Conservation (phyloP, 164 flowering plant genomes). For the Saururus chinensis region DNA sequence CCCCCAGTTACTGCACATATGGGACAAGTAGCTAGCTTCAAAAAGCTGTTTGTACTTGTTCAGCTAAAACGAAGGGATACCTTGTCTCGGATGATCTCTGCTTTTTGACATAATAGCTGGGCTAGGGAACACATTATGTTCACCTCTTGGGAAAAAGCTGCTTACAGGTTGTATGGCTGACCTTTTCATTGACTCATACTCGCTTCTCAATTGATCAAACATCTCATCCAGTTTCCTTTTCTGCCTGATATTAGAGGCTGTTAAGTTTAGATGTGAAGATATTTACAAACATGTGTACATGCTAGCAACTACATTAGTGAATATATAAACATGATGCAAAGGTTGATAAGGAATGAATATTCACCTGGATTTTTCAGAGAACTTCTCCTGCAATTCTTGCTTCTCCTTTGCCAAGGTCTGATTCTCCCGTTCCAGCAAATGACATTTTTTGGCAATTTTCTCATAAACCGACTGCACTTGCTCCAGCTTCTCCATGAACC, state of each 20-base stretch:
- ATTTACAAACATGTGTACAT: no score
- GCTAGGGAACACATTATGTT: slow-evolving; percentile 65
- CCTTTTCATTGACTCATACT: slow-evolving; percentile 70
- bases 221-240: slow-evolving; percentile 97
- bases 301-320: no score
- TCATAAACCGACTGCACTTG: no score
- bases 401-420: no score
- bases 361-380: no score
- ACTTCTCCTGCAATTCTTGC: no score
- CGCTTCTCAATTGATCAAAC: slow-evolving; percentile 90
- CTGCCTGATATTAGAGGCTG: slow-evolving; percentile 40
- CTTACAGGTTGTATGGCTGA: slow-evolving; percentile 83
- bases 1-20: neutral
- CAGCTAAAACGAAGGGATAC: slow-evolving; percentile 24
- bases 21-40: neutral
- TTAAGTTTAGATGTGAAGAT: no score
- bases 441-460: no score
- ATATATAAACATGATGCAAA: no score
- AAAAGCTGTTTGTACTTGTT: neutral
- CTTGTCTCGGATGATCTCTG: slow-evolving; percentile 67
- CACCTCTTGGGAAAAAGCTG: slow-evolving; percentile 56
- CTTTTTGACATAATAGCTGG: slow-evolving; percentile 56
- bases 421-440: no score
- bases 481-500: no score
- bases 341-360: no score